These are phyloP conservation scores for Cadophora gregata DNA, from an alignment of 2,329 filamentous ascomycete species.

Conservation along the genomic window DNA sequence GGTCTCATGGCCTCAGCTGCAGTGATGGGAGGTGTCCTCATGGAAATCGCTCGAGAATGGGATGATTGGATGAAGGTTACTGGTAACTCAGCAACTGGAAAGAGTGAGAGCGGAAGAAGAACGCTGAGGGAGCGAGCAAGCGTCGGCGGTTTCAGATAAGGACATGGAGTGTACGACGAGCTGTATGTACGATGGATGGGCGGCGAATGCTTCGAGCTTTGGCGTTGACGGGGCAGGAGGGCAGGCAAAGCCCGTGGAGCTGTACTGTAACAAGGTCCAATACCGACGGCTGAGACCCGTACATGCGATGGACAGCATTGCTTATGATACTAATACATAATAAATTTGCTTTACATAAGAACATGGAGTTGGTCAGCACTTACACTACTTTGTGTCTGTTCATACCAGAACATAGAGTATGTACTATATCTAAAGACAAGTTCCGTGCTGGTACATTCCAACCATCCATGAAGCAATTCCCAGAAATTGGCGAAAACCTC, in stretches of 20 bases:
- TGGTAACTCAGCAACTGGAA: slow-evolving; percentile 42
- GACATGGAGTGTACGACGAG: slow-evolving; percentile 10
- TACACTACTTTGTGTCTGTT: not conserved
- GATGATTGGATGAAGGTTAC: slow-evolving; percentile 79
- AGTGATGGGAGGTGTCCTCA: slow-evolving; percentile 94
- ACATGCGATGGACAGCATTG: slow-evolving; percentile 13
- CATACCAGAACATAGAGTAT: not conserved
- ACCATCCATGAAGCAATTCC: not conserved
- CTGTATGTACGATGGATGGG: slow-evolving; percentile 16
- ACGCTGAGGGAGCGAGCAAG: slow-evolving; percentile 43
- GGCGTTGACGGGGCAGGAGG: slow-evolving; percentile 11
- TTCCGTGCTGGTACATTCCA: too few species aligned
- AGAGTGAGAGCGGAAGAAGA: slow-evolving; percentile 38
- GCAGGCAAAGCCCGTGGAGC: slow-evolving; percentile 5
- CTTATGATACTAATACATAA: slow-evolving; percentile 29
- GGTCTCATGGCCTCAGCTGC: slow-evolving; percentile 92
- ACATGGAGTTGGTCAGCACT: not conserved
- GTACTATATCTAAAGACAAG: too few species aligned
- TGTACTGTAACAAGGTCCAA: slow-evolving; percentile 15
- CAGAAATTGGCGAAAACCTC: not conserved
- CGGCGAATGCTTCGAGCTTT: slow-evolving; percentile 18
- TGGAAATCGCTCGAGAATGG: slow-evolving; percentile 95
- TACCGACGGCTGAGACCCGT: slow-evolving; percentile 11
- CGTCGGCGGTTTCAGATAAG: slow-evolving; percentile 42
- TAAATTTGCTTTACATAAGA: slow-evolving; percentile 10